Evolutionary conservation across 2,329 filamentous ascomycete species (phyloP).

Genomic region (Talaromyces islandicus): DNA sequence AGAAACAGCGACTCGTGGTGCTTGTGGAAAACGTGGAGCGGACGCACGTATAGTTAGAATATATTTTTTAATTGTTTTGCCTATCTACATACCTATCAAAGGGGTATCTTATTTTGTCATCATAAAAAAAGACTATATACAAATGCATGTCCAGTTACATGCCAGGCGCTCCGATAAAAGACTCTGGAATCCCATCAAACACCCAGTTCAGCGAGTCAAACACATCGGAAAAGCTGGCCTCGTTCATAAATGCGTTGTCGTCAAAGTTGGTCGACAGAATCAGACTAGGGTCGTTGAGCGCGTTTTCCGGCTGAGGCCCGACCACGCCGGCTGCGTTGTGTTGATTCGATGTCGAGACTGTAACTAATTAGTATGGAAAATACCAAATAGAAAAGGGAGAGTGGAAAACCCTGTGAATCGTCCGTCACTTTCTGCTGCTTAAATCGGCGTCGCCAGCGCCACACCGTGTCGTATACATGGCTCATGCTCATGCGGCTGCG

Average conservation of each 20-base stretch:
- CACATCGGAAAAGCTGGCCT: constrained; percentile 59
- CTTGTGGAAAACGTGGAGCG: too few relatives aligned
- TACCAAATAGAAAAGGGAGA: constrained; percentile 5
- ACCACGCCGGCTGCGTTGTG: constrained; percentile 26
- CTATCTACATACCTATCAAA: background rate
- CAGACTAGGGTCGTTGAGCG: constrained; percentile 25
- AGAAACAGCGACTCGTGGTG: too few relatives aligned
- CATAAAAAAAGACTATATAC: background rate
- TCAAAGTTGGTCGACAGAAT: constrained; percentile 31
- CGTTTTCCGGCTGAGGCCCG: constrained; percentile 23
- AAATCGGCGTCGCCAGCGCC: constrained; percentile 59
- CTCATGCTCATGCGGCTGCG: constrained; percentile 61
- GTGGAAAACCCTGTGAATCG: constrained; percentile 57
- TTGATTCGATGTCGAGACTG: constrained; percentile 28
- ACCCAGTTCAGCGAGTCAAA: constrained; percentile 93
- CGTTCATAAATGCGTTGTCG: constrained; percentile 31
- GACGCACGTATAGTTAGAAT: background rate
- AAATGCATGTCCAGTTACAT: constrained; percentile 16
- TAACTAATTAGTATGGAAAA: constrained; percentile 10
- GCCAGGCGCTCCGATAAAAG: constrained; percentile 30
- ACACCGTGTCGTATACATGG: constrained; percentile 60
- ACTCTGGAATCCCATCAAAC: constrained; percentile 75
- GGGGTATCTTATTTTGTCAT: background rate
- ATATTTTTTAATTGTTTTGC: background rate
- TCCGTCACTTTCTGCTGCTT: constrained; percentile 56